Evolutionary conservation across 2,329 filamentous ascomycete species (phyloP), one percentile per base, ranked within the genome.

Genomic region (Aureobasidium mangrovei): DNA sequence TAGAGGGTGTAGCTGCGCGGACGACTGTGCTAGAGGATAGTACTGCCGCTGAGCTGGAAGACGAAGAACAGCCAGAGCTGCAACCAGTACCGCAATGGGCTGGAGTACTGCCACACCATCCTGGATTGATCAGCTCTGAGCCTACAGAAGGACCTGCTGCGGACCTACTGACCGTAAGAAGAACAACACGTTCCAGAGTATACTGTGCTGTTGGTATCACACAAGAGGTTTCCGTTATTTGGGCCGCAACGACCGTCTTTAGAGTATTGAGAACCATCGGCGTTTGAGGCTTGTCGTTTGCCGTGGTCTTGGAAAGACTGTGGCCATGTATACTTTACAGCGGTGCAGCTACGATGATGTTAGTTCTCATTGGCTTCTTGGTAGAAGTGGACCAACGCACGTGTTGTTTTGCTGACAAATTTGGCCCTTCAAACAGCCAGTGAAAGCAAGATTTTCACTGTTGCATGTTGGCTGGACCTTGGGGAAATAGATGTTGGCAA

Each of bases 401-500:
- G 62, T 67, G 53, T 69, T 65, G 45, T 68, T 57, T 24, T 63
- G 54, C 8, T 62, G 62, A 61, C 67, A 72, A 51, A 67, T 57
- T 59, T 72, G 67, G 42, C 70, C 68, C 48, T 64, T 65, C 47
- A 72, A 60, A 57, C 72, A 75, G 24, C 55, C 57, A 53, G 46
- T 62, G 31, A 45, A 60, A n/a, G 38, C 60, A 6, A 60, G 32
- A 1, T 58, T 33, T 28, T 55, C 57, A 54, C 61, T 60, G 51
- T 71, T 62, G 63, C 75, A 78, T 3, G 56, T 68, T 26, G 76
- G 70, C 46, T 74, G 68, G 7, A 75, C 71, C 65, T 71, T 71
- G 36, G 65, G 63, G 63, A 77, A 76, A 57, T 73, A 70, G 63
- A 78, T 77, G 61, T 77, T 78, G 53, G 73, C 75, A 7, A 49